Evolutionary conservation across 306 rosid genomes (phyloP).

Genomic region (Cicer yamashitae): DNA sequence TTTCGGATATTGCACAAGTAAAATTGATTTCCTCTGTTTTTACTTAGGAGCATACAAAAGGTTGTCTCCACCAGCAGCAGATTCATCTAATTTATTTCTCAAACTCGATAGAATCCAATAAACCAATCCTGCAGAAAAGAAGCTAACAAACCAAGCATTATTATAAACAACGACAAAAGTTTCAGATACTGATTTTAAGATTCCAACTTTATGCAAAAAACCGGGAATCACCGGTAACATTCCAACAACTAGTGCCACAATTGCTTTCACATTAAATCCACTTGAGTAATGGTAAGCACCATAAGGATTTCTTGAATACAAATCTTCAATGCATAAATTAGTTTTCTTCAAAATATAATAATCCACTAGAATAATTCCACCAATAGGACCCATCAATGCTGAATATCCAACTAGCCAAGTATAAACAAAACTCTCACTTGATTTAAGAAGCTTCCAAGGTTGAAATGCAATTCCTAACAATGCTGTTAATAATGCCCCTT

Average conservation of each 20-base stretch:
- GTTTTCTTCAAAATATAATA: slow-evolving; percentile 64
- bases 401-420: slow-evolving; percentile 96
- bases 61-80: slow-evolving; percentile 36
- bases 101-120: slow-evolving; percentile 63
- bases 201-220: slow-evolving; percentile 73
- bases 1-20: background rate
- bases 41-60: slow-evolving; percentile 45
- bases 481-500: slow-evolving; percentile 76
- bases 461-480: slow-evolving; percentile 82
- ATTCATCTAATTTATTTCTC: slow-evolving; percentile 40
- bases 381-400: slow-evolving; percentile 83
- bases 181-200: slow-evolving; percentile 49
- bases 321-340: slow-evolving; percentile 53
- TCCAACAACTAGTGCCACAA: slow-evolving; percentile 69
- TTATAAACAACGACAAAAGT: slow-evolving; percentile 65
- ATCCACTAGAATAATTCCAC: slow-evolving; percentile 72
- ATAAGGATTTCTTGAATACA: slow-evolving; percentile 65
- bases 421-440: slow-evolving; percentile 91
- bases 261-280: slow-evolving; percentile 77
- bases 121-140: slow-evolving; percentile 72
- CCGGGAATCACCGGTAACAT: slow-evolving; percentile 84
- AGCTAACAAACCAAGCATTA: slow-evolving; percentile 89
- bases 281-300: slow-evolving; percentile 67
- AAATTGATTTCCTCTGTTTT: background rate
- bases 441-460: slow-evolving; percentile 82